A percentile compares a stretch with the other conserved stretches of the same genome.
phyloP scores from a whole-genome alignment of 2,329 filamentous ascomycete genomes.

The Chrysoporthe deuterocubensis region DNA sequence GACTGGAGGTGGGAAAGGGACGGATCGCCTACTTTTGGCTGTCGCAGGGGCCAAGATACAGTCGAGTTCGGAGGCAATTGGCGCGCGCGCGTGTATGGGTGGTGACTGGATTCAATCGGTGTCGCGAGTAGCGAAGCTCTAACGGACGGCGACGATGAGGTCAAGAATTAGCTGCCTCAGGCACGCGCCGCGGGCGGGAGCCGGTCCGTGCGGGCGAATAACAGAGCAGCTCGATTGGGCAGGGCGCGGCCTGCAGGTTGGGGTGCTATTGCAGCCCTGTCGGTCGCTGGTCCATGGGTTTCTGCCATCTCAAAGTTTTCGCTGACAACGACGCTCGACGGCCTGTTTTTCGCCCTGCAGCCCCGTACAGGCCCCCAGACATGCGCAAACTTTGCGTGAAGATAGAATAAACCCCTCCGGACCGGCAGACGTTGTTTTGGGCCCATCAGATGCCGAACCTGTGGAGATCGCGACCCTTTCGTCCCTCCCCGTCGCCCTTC shows the following conservation, averaged over 20 bases:
- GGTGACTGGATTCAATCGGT: constrained; percentile 12
- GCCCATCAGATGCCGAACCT: constrained; percentile 61
- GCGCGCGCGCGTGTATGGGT: constrained; percentile 24
- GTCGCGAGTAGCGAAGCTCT: constrained; percentile 19
- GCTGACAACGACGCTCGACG: constrained; percentile 52
- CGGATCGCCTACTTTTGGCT: constrained; percentile 41
- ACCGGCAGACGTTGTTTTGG: constrained; percentile 61
- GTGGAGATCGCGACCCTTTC: constrained; percentile 56
- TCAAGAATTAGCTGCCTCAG: constrained; percentile 23
- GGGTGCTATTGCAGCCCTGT: constrained; percentile 30
- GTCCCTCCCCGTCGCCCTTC: constrained; percentile 34
- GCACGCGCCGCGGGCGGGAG: neutral
- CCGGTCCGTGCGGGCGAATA: constrained; percentile 7
- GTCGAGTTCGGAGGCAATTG: constrained; percentile 36
- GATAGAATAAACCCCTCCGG: constrained; percentile 49
- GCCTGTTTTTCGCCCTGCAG: constrained; percentile 49
- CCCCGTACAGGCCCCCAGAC: constrained; percentile 53
- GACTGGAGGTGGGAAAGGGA: neutral
- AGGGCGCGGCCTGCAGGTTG: constrained; percentile 1
- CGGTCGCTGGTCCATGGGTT: constrained; percentile 32
- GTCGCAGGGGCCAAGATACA: constrained; percentile 39
- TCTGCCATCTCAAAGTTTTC: constrained; percentile 51
- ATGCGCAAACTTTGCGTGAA: constrained; percentile 58
- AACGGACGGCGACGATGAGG: constrained; percentile 11
- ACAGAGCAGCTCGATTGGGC: constrained; percentile 11